A percentile compares a stretch with the other conserved stretches of the same genome.
These are phyloP conservation scores for Colletotrichum sp. DNA, from an alignment of 2,329 filamentous ascomycete genomes.

Conservation along the genomic window DNA sequence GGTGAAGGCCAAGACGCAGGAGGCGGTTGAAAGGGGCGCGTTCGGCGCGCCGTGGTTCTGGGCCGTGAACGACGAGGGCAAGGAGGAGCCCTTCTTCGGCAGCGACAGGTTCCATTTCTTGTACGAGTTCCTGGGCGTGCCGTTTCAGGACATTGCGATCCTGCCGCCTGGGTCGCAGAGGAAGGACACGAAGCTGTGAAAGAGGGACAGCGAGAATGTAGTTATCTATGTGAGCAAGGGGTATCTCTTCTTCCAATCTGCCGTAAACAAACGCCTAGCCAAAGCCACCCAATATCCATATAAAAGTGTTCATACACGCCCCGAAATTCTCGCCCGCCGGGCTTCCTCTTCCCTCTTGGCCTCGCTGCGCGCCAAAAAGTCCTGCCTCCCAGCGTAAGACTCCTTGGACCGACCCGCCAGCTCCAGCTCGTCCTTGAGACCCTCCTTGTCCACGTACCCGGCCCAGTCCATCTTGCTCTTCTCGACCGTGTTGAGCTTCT, in stretches of 20 bases:
- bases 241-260: conserved; percentile 15
- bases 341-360: conserved; percentile 66
- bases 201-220: neutral
- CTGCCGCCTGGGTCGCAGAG: conserved; percentile 22
- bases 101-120: conserved; percentile 78
- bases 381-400: conserved; percentile 66
- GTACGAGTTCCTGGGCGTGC: conserved; percentile 69
- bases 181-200: conserved; percentile 3
- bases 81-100: conserved; percentile 75
- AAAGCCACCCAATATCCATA: neutral
- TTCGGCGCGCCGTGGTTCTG: conserved; percentile 82
- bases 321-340: conserved; percentile 55
- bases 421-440: conserved; percentile 72
- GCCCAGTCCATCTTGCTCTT: conserved; percentile 79
- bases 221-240: neutral
- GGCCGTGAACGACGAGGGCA: conserved; percentile 63
- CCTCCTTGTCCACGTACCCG: conserved; percentile 73
- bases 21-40: conserved; percentile 68
- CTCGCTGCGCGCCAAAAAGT: conserved; percentile 71
- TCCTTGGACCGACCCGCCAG: conserved; percentile 69
- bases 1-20: conserved; percentile 63
- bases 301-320: conserved; percentile 28
- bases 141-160: conserved; percentile 60
- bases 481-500: conserved; percentile 74
- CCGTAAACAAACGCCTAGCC: neutral